Evolutionary conservation across 2,329 filamentous ascomycete genomes (phyloP).

Genomic region (Penicillium decumbens): DNA sequence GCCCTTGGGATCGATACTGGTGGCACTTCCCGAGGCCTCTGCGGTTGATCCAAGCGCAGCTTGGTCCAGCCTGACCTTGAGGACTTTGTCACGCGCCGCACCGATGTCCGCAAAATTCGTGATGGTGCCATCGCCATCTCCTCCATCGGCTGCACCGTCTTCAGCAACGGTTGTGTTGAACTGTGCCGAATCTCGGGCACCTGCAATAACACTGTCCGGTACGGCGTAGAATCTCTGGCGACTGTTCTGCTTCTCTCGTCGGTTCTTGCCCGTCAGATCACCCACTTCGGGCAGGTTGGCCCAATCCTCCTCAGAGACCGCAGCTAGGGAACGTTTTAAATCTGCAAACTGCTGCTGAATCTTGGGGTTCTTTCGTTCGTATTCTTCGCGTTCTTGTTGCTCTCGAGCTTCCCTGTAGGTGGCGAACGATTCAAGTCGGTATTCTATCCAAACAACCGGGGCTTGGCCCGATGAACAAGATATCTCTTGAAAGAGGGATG

Average conservation of each 20-base stretch:
- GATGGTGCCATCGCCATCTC: conserved; percentile 72
- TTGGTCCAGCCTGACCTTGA: conserved; percentile 89
- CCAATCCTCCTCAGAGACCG: conserved; percentile 94
- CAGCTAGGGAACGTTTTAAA: conserved; percentile 81
- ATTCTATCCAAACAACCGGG: conserved; percentile 65
- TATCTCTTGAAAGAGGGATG: conserved; percentile 33
- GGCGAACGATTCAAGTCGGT: conserved; percentile 62
- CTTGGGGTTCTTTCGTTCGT: conserved; percentile 96
- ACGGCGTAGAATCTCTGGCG: conserved; percentile 91
- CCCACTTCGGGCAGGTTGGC: conserved; percentile 91
- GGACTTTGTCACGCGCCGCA: conserved; percentile 89
- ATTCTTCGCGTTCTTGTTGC: conserved; percentile 83
- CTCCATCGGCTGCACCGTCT: conserved; percentile 57
- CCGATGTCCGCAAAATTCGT: conserved; percentile 98
- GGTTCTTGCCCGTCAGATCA: conserved; percentile 91
- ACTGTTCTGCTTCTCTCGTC: conserved; percentile 74
- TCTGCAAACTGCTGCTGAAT: conserved; percentile 98
- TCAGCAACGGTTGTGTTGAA: conserved; percentile 85
- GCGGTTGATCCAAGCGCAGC: conserved; percentile 68
- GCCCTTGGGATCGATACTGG: conserved; percentile 88
- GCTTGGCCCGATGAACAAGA: conserved; percentile 62
- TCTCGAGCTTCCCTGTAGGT: conserved; percentile 86
- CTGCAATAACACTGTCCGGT: conserved; percentile 88
- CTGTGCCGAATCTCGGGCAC: conserved; percentile 73
- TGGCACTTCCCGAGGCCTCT: conserved; percentile 71